Evolutionary conservation across 441 rosid genomes (phyloP).

Genomic region (Populus hybrid): DNA sequence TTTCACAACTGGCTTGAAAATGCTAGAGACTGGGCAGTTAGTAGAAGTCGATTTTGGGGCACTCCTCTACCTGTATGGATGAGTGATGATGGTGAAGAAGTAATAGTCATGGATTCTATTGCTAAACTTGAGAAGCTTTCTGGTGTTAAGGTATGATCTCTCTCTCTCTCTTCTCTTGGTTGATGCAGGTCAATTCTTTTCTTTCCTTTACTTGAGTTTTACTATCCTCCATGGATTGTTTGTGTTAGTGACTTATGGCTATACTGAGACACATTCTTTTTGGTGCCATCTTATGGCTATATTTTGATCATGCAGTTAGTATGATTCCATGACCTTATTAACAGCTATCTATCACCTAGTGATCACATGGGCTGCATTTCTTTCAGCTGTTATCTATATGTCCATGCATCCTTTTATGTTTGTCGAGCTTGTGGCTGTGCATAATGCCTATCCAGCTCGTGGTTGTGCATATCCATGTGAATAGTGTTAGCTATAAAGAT

Average conservation of each 20-base stretch:
- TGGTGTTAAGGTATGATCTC: slow-evolving; percentile 65
- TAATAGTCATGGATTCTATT: slow-evolving; percentile 77
- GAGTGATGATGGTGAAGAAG: slow-evolving; percentile 83
- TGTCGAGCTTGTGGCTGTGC: not conserved
- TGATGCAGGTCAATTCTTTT: not conserved
- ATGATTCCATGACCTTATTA: not conserved
- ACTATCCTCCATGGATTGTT: not conserved
- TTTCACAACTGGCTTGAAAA: slow-evolving; percentile 99
- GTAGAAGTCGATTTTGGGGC: slow-evolving; percentile 99
- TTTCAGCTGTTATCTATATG: not conserved
- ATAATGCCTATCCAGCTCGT: not conserved
- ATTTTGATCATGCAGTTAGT: not conserved
- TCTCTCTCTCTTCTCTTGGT: slow-evolving; percentile 5
- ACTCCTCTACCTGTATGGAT: slow-evolving; percentile 97
- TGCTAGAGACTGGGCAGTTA: slow-evolving; percentile 98
- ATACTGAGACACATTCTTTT: not conserved
- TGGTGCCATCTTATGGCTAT: not conserved
- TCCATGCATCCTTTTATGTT: not conserved
- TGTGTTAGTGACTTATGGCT: no score
- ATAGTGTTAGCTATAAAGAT: not conserved
- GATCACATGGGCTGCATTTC: not conserved
- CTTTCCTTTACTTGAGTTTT: not conserved
- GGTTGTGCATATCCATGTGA: not conserved
- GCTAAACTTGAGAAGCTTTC: slow-evolving; percentile 87
- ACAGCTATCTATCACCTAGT: not conserved